These are phyloP conservation scores for Penicillium sp. DNA, from an alignment of 2,329 filamentous ascomycete species.

Conservation along the genomic window DNA sequence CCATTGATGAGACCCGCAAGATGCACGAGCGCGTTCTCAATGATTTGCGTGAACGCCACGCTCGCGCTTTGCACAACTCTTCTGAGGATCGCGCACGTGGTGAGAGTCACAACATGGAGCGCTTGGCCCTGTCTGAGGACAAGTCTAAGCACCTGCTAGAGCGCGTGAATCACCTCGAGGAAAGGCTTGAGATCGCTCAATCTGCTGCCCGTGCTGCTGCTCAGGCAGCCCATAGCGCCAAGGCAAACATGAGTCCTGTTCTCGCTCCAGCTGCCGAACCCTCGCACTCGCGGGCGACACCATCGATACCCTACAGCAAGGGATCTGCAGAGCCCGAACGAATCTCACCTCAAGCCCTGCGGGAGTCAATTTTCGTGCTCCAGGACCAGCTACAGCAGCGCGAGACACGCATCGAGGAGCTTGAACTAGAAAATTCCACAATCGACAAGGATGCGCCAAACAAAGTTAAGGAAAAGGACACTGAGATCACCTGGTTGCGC, in stretches of 20 bases:
- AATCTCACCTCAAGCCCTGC: constrained; percentile 89
- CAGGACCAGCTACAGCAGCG: constrained; percentile 96
- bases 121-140: constrained; percentile 75
- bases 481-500: constrained; percentile 91
- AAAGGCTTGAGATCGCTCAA: constrained; percentile 86
- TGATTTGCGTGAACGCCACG: constrained; percentile 72
- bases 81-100: constrained; percentile 78
- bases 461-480: constrained; percentile 87
- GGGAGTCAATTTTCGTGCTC: constrained; percentile 92
- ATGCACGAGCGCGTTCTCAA: constrained; percentile 72
- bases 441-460: constrained; percentile 73
- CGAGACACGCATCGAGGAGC: constrained; percentile 82
- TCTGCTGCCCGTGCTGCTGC: constrained; percentile 81
- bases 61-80: constrained; percentile 68
- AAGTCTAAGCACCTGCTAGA: constrained; percentile 86
- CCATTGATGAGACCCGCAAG: constrained; percentile 58
- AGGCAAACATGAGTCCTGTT: constrained; percentile 40
- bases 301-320: constrained; percentile 48
- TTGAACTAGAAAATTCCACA: constrained; percentile 69
- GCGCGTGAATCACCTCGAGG: constrained; percentile 78
- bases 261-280: constrained; percentile 34
- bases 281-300: constrained; percentile 45
- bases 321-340: constrained; percentile 67
- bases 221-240: constrained; percentile 66
- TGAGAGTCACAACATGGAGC: constrained; percentile 77